phyloP scores from a whole-genome alignment of 176 grass and related monocot genomes.

The Zea luxurians region DNA sequence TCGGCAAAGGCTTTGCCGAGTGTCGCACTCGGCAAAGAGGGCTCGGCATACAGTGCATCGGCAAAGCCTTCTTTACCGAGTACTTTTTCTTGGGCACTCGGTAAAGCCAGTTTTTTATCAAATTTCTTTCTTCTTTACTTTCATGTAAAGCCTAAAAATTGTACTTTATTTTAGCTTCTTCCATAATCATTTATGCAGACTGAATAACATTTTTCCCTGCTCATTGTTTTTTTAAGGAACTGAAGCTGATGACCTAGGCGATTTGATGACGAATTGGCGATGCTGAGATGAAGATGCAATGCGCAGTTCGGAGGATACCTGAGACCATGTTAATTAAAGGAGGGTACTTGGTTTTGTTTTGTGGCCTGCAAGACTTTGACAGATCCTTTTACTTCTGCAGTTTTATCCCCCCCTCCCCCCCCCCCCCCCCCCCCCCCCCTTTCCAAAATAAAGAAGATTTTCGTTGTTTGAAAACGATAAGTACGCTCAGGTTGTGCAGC shows the following conservation, averaged over 20 bases:
- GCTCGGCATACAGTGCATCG: too few species aligned
- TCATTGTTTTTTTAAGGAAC: conserved; percentile 17
- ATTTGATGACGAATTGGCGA: neutral
- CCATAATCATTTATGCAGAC: neutral
- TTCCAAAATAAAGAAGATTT: neutral
- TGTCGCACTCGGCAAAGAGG: too few species aligned
- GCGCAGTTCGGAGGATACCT: neutral
- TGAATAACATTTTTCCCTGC: neutral
- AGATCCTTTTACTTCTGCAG: neutral
- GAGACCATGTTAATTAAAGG: neutral
- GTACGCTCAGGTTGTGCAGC: conserved; percentile 12
- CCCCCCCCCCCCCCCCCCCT: neutral
- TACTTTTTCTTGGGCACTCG: too few species aligned
- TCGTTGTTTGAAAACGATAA: neutral
- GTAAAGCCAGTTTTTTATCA: neutral
- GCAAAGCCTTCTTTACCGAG: too few species aligned
- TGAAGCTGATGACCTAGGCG: conserved; percentile 1
- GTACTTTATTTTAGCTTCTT: neutral
- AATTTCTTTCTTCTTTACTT: neutral
- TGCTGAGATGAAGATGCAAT: neutral
- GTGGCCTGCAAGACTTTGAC: neutral
- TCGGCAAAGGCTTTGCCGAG: too few species aligned
- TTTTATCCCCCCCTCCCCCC: neutral
- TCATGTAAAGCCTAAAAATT: neutral
- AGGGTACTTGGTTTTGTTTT: conserved; percentile 9